These are phyloP conservation scores for Argentina anserina DNA, from an alignment of 306 rosid species.

Conservation along the genomic window DNA sequence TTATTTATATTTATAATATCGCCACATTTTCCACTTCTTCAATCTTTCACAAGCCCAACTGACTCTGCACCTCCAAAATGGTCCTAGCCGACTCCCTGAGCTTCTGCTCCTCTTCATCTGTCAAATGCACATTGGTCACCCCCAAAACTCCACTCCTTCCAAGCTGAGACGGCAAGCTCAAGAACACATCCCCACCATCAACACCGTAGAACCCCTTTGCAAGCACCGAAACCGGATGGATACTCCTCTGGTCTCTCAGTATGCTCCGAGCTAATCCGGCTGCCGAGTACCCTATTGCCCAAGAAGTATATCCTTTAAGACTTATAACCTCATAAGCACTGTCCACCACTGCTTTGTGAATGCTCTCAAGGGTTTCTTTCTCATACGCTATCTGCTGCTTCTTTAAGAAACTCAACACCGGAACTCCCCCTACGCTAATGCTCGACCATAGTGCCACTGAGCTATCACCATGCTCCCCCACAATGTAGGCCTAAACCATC, in stretches of 20 bases:
- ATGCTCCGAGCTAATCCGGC: constrained; percentile 59
- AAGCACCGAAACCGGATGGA: constrained; percentile 77
- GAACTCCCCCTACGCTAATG: constrained; percentile 91
- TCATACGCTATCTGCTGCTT: constrained; percentile 63
- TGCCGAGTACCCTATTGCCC: constrained; percentile 92
- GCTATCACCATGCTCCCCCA: constrained; percentile 98
- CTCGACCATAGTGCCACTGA: constrained; percentile 97
- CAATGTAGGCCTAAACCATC: constrained; percentile 57
- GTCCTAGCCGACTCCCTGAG: constrained; percentile 67
- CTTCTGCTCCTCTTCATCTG: constrained; percentile 47
- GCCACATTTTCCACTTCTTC: too few relatives aligned
- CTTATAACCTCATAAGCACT: constrained; percentile 81
- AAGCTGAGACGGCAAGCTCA: constrained; percentile 81
- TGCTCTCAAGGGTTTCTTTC: constrained; percentile 64
- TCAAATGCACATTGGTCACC: constrained; percentile 68
- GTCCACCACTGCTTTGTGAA: constrained; percentile 58
- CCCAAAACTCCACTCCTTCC: constrained; percentile 80
- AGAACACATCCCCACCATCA: constrained; percentile 64
- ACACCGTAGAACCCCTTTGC: constrained; percentile 69
- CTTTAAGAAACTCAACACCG: constrained; percentile 69
- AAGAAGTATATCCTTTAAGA: constrained; percentile 88
- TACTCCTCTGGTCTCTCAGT: constrained; percentile 71
- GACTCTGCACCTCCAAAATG: constrained; percentile 54
- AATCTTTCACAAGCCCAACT: constrained; percentile 46
- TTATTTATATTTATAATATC: too few relatives aligned